Percentiles rank a stretch among this genome's conserved stretches.
Conservation (phyloP, 345 rosid species). For the Melastoma malabathricum region DNA sequence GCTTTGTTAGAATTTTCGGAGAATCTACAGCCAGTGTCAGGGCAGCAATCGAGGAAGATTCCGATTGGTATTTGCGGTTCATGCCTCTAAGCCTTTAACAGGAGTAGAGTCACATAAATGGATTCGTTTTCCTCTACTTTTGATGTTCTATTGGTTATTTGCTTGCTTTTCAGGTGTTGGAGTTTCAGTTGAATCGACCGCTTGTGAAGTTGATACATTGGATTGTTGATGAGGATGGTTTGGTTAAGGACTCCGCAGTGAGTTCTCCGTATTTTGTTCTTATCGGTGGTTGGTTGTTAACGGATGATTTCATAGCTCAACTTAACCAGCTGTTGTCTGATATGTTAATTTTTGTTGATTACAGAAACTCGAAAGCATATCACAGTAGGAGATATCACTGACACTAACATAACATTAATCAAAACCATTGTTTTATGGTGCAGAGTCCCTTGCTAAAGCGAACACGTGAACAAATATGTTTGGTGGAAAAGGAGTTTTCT, state of each 20-base stretch:
- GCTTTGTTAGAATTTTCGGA: slow-evolving; percentile 44
- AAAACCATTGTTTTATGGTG: slow-evolving; percentile 5
- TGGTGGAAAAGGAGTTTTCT: slow-evolving; percentile 62
- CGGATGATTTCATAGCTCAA: not conserved
- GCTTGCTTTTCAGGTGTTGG: slow-evolving; percentile 39
- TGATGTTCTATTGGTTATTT: not conserved
- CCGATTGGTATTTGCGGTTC: slow-evolving; percentile 49
- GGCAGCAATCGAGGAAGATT: slow-evolving; percentile 56
- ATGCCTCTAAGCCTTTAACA: slow-evolving; percentile 68
- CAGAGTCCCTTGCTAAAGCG: slow-evolving; percentile 68
- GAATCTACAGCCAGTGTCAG: slow-evolving; percentile 50
- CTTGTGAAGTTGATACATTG: slow-evolving; percentile 45
- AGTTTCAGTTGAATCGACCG: slow-evolving; percentile 35
- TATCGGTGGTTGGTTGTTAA: not conserved
- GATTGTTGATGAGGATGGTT: slow-evolving; percentile 68
- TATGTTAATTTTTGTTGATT: too few relatives aligned
- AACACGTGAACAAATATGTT: slow-evolving; percentile 48
- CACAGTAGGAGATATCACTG: too few relatives aligned
- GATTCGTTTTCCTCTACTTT: not conserved
- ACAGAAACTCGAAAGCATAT: too few relatives aligned
- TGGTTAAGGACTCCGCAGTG: slow-evolving; percentile 79
- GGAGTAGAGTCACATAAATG: slow-evolving; percentile 24
- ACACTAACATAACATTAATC: too few relatives aligned
- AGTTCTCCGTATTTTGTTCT: slow-evolving; percentile 16
- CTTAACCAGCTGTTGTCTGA: too few relatives aligned